Base-by-base conservation (phyloP, 2,329 filamentous ascomycete genomes). In the Tolypocladium inflatum region DNA sequence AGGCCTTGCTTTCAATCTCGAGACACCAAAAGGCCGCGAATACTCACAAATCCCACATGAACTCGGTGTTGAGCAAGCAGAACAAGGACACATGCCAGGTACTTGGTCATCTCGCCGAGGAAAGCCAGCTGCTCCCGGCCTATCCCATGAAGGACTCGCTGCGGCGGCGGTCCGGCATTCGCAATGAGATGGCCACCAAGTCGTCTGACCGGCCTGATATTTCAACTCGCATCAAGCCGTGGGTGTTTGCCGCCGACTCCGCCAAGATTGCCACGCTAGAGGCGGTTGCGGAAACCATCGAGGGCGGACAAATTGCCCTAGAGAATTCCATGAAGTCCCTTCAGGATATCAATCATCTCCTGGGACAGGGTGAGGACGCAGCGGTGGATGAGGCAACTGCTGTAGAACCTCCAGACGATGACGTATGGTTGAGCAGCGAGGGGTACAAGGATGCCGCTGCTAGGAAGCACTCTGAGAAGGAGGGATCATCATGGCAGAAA, bases 211-310 rank as follows among this genome's bases (percentile, higher is more conserved):
- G 70, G 26, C 67, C 73, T 19, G 73, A 76, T 50, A 68, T 78
- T 4, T 71, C 75, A 23, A 70, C 66, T 38, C 74, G 76, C 50
- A 74, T 83, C 54, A 76, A 78, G 60, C 79, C 80, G 11, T 88
- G 85, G 84, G 77, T 83, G 10, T 78, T 76, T 63, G 83, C 85
- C 1, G 79, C 83, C 1, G 80, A 86, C 58, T 76, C 81, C 3
- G 82, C 83, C 63, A 85, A 84, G 63, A 80, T 84, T 57, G 71
- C 77, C 2, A 84, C 79, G 1, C 75, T 85, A 13, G 82, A 86
- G 64, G 70, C 74, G 10, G 80, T 87, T 13, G 79, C 80, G 10
- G 83, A 85, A 65, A 81, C 78, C 60, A 76, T 87, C 3, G 83
- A 87, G 56, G 74, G 77, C 56, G 84, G 84, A 0, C 79, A 84